Evolutionary conservation across 2,329 filamentous ascomycete genomes (phyloP).

Genomic region (Apiospora arundinis): DNA sequence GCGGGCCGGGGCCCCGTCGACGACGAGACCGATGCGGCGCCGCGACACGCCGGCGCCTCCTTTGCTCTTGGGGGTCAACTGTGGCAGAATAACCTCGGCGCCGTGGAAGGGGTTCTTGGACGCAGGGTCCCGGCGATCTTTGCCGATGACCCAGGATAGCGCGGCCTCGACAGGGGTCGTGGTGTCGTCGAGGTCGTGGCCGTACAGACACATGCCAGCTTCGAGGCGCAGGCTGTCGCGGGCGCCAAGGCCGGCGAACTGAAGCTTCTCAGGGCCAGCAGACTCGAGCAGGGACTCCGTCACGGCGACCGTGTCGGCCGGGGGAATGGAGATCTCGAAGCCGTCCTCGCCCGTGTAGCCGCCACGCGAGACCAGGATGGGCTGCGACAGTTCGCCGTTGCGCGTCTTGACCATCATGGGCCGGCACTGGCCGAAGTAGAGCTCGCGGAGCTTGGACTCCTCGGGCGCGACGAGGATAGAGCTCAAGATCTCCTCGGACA

Average conservation of each 20-base stretch:
- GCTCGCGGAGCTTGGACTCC: conserved; percentile 62
- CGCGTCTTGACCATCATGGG: conserved; percentile 68
- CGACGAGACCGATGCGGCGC: conserved; percentile 79
- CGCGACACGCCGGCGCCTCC: conserved; percentile 73
- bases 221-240: conserved; percentile 92
- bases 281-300: conserved; percentile 73
- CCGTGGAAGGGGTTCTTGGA: conserved; percentile 80
- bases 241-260: conserved; percentile 86
- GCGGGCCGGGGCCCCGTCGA: conserved; percentile 86
- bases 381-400: conserved; percentile 54
- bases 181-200: conserved; percentile 91
- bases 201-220: conserved; percentile 99
- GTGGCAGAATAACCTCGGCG: conserved; percentile 75
- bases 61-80: conserved; percentile 76
- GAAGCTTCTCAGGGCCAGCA: conserved; percentile 67
- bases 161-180: conserved; percentile 65
- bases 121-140: conserved; percentile 64
- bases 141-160: conserved; percentile 81
- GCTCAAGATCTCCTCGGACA: conserved; percentile 72
- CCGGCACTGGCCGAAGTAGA: conserved; percentile 83
- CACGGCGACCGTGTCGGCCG: conserved; percentile 67
- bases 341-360: conserved; percentile 99
- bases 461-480: conserved; percentile 62
- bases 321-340: conserved; percentile 90
- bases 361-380: conserved; percentile 79